These are phyloP conservation scores for Aristolochia contorta DNA, from an alignment of 164 flowering plant species.

Conservation along the genomic window DNA sequence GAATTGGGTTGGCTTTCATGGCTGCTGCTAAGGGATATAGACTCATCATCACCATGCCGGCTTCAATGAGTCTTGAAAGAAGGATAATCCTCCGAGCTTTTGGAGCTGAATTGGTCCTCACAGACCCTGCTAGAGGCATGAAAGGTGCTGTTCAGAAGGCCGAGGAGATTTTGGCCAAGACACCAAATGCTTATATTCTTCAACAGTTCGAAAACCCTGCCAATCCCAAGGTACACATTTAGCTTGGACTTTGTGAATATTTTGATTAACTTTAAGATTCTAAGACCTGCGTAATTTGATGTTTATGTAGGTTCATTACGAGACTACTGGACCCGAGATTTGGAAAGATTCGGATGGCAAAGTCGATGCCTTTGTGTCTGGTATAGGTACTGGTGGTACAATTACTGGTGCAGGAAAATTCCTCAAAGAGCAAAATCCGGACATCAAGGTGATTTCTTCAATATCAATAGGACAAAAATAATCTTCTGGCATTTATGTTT, in stretches of 20 bases:
- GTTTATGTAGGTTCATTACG: constrained; percentile 39
- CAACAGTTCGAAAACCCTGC: constrained; percentile 56
- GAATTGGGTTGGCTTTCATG: constrained; percentile 52
- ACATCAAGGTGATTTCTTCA: constrained; percentile 27
- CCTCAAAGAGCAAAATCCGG: constrained; percentile 46
- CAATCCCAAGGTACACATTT: constrained; percentile 37
- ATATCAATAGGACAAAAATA: background rate
- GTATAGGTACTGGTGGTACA: constrained; percentile 57
- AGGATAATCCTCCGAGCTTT: constrained; percentile 42
- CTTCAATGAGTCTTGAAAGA: constrained; percentile 41
- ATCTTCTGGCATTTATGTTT: no score
- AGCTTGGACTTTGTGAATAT: background rate
- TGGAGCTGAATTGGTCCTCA: constrained; percentile 51
- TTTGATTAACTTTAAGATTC: no score
- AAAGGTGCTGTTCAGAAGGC: constrained; percentile 45
- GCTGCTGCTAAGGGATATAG: constrained; percentile 53
- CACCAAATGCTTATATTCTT: constrained; percentile 38
- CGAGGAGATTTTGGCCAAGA: constrained; percentile 32
- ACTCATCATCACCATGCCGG: constrained; percentile 47
- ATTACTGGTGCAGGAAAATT: constrained; percentile 40
- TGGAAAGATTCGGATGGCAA: constrained; percentile 43
- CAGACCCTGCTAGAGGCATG: constrained; percentile 44
- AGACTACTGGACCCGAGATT: constrained; percentile 60
- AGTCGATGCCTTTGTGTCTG: constrained; percentile 42
- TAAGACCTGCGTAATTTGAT: background rate